Base-by-base conservation (phyloP, 2,329 filamentous ascomycete species). In the Calonectria crousiana region DNA sequence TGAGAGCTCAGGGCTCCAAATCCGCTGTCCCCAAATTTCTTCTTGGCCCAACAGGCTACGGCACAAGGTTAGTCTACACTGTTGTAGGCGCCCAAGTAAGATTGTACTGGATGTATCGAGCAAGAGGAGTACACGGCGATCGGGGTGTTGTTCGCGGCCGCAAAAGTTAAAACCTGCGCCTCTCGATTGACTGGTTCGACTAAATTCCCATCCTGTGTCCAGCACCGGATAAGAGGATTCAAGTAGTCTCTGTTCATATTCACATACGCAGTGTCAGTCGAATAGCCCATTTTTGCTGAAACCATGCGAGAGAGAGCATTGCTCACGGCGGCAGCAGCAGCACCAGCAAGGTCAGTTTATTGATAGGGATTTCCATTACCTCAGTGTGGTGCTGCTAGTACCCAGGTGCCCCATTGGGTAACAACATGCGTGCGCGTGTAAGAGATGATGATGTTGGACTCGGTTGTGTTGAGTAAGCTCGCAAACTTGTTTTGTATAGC, bases 281-380 rank as follows among this genome's bases (percentile, higher is more conserved):
- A 60, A 23, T 60, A 60, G n/a, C 56, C 56, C n/a, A 60, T 34
- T 6, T 60, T 60, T n/a, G 56, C 56, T n/a, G 56, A 23, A n/a
- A 36, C 34, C 56, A 60, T 60, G 4, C n/a, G 11, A 26, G 56
- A 16, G 2, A 38, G 34, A 6, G 56, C 56, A n/a, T 60, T n/a
- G n/a, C 18, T 18, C 10, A 60, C 56, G 14, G 32, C 56, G 10
- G 56, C 56, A 60, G 56, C 56, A 4, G 56, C 56, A 16, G 56
- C 56, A 60, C 26, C 56, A 28, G 56, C 56, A 10, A 60, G 30
- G 34, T 34, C 36, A 11, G 32, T 34, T 14, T 38, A 60, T 23
- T 36, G 32, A 10, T 60, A 60, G 34, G 26, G 56, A 28, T 60
- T 26, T 38, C 32, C 56, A 28, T 60, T 60, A 14, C 56, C 56